Evolutionary conservation across 2,329 filamentous ascomycete species (phyloP).

Genomic region (Fonsecaea erecta): DNA sequence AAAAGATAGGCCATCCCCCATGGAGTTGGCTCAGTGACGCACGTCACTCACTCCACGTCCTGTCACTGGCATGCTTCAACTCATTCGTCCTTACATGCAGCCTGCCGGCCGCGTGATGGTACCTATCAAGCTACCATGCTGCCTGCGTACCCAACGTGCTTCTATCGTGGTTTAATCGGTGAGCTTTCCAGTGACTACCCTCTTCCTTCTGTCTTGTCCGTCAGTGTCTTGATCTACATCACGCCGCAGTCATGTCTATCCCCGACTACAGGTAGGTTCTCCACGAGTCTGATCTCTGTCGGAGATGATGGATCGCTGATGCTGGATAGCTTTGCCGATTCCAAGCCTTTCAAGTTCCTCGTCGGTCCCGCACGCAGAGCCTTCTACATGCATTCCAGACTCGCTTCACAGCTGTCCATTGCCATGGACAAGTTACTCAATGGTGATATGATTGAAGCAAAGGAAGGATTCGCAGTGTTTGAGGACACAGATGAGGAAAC

Average conservation of each 20-base stretch:
- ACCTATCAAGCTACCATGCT: background rate
- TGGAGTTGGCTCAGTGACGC: background rate
- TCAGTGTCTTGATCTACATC: background rate
- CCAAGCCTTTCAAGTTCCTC: conserved; percentile 34
- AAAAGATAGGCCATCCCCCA: background rate
- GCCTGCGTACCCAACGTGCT: background rate
- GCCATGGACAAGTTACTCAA: conserved; percentile 30
- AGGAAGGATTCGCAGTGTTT: conserved; percentile 20
- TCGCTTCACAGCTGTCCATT: conserved; percentile 31
- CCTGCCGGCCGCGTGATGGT: background rate
- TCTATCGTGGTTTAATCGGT: background rate
- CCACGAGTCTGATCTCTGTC: background rate
- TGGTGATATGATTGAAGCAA: conserved; percentile 31
- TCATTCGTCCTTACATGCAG: conserved; percentile 3
- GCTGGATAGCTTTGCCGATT: conserved; percentile 30
- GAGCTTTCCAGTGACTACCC: background rate
- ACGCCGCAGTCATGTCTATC: conserved; percentile 16
- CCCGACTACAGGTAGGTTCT: conserved; percentile 17
- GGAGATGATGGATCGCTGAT: conserved; percentile 1
- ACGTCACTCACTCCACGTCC: conserved; percentile 3
- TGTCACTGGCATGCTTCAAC: background rate
- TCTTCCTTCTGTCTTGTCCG: background rate
- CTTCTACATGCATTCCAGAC: conserved; percentile 33
- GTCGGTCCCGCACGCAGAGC: conserved; percentile 24
- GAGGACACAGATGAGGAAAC: conserved; percentile 35